Evolutionary conservation across 805 yeast genomes (phyloP).

Genomic region (Saccharomyces kudriavzevii): DNA sequence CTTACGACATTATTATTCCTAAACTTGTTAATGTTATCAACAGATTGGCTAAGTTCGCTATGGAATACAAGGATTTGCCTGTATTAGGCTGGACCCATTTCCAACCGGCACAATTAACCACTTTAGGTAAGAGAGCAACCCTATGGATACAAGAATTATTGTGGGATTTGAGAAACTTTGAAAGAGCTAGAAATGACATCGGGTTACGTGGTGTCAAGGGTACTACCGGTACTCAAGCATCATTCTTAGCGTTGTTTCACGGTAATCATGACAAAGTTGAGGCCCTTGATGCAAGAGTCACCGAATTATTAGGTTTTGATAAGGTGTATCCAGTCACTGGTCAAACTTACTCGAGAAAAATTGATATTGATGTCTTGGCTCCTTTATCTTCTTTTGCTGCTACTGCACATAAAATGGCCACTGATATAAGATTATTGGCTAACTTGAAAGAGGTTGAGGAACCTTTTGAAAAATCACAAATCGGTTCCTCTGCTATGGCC

Average conservation of each 20-base stretch:
- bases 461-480: conserved; percentile 97
- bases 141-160: conserved; percentile 95
- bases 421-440: conserved; percentile 91
- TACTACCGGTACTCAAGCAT: conserved; percentile 98
- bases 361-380: conserved; percentile 86
- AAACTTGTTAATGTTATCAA: conserved; percentile 93
- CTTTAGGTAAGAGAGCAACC: conserved; percentile 97
- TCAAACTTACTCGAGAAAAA: conserved; percentile 97
- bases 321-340: conserved; percentile 97
- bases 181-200: conserved; percentile 90
- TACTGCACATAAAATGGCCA: conserved; percentile 93
- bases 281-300: conserved; percentile 82
- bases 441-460: conserved; percentile 96
- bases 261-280: conserved; percentile 97
- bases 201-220: conserved; percentile 98
- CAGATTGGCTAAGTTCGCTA: conserved; percentile 79
- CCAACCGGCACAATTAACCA: conserved; percentile 98
- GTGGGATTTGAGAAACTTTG: conserved; percentile 95
- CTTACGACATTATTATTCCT: conserved; percentile 86
- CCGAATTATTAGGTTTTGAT: conserved; percentile 86
- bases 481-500: conserved; percentile 98
- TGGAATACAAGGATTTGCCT: conserved; percentile 89
- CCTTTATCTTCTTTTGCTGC: conserved; percentile 95
- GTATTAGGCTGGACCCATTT: conserved; percentile 99
- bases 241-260: conserved; percentile 88